phyloP scores from a whole-genome alignment of 495 filamentous ascomycete genomes.

The Penicillium pulvis region DNA sequence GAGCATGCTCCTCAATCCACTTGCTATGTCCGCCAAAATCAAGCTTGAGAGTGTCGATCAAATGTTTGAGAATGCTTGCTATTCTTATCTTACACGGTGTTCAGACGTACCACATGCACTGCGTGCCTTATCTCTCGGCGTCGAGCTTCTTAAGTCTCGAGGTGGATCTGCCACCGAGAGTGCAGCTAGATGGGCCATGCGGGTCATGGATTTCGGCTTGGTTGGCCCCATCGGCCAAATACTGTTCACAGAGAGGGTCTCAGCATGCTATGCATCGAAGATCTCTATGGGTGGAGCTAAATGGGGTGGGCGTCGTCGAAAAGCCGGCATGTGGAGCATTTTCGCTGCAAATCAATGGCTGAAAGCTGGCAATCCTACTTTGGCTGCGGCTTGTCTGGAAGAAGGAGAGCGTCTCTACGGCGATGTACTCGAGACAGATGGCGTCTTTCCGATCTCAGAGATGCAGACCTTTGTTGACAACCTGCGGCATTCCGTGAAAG shows the following conservation, averaged over 20 bases:
- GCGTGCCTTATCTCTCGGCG: constrained; percentile 71
- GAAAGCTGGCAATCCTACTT: constrained; percentile 64
- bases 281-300: constrained; percentile 60
- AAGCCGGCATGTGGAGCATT: constrained; percentile 88
- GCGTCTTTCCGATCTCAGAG: constrained; percentile 56
- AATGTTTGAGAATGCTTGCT: constrained; percentile 82
- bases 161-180: constrained; percentile 81
- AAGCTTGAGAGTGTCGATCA: constrained; percentile 79
- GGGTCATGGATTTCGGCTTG: constrained; percentile 75
- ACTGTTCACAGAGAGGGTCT: constrained; percentile 79
- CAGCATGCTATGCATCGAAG: constrained; percentile 78
- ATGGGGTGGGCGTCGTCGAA: constrained; percentile 72
- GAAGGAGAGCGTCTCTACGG: constrained; percentile 71
- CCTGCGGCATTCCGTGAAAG: constrained; percentile 60
- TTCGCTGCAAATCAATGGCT: constrained; percentile 84
- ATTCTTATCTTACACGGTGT: constrained; percentile 88
- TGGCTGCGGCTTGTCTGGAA: constrained; percentile 71
- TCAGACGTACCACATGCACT: constrained; percentile 71
- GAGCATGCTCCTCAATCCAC: constrained; percentile 72
- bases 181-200: constrained; percentile 80
- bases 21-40: constrained; percentile 67
- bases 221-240: constrained; percentile 74
- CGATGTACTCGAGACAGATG: constrained; percentile 56
- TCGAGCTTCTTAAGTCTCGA: constrained; percentile 79
- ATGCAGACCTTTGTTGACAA: constrained; percentile 62